Conservation (phyloP, 768 basidiomycete species). For the Boletus subcaerulescens region DNA sequence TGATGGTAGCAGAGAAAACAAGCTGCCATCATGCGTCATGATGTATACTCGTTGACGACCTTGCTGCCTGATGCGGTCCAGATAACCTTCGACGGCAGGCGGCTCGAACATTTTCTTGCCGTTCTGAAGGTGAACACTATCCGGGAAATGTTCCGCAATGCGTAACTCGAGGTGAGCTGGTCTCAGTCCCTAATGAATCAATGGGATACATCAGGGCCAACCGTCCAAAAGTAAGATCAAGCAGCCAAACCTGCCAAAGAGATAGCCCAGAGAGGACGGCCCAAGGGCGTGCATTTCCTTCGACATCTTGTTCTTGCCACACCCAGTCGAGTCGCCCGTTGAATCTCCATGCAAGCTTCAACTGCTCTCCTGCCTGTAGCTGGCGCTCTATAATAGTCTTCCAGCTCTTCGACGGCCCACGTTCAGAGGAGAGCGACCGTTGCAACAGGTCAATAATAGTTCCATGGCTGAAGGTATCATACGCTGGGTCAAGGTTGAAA, state of each 20-base stretch:
- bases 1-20: conserved; percentile 56
- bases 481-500: conserved; percentile 37
- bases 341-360: conserved; percentile 78
- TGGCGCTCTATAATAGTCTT: conserved; percentile 55
- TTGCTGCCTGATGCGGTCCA: conserved; percentile 65
- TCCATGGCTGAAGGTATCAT: conserved; percentile 52
- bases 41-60: conserved; percentile 64
- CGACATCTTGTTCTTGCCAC: conserved; percentile 65
- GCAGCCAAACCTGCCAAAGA: conserved; percentile 56
- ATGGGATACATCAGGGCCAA: conserved; percentile 13
- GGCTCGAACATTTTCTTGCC: conserved; percentile 65
- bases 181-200: conserved; percentile 30
- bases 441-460: conserved; percentile 65
- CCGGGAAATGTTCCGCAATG: conserved; percentile 65
- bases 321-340: conserved; percentile 84
- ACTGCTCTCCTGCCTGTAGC: conserved; percentile 49
- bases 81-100: conserved; percentile 81
- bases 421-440: conserved; percentile 48
- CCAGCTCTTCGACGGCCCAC: conserved; percentile 47
- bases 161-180: conserved; percentile 70
- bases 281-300: conserved; percentile 64
- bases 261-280: conserved; percentile 74
- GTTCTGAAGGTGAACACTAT: conserved; percentile 35
- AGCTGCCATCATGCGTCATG: conserved; percentile 64
- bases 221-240: neutral